phyloP scores from a whole-genome alignment of 768 basidiomycete species.

The Leccinum uliginosum region DNA sequence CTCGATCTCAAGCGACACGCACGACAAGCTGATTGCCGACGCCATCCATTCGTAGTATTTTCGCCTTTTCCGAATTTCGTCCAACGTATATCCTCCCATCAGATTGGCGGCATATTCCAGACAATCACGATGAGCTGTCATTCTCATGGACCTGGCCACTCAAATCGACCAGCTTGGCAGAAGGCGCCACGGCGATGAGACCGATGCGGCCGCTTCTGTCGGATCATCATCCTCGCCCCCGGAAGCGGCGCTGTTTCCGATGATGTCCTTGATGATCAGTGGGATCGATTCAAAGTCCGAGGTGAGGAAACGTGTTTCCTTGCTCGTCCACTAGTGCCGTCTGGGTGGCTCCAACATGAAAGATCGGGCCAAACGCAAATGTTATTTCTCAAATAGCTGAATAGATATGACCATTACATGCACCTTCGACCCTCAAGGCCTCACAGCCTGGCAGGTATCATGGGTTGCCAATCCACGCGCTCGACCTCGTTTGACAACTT shows the following conservation, averaged over 20 bases:
- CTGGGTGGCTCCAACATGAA: too few species aligned
- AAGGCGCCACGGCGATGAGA: slow-evolving; percentile 13
- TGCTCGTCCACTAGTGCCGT: slow-evolving; percentile 17
- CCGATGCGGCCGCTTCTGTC: slow-evolving; percentile 6
- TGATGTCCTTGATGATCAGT: slow-evolving; percentile 19
- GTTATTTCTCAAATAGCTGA: not conserved
- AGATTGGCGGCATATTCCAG: not conserved
- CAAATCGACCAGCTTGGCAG: slow-evolving; percentile 15
- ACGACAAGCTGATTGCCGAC: too few species aligned
- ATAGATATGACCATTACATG: not conserved
- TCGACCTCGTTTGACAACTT: slow-evolving; percentile 41
- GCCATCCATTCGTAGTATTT: too few species aligned
- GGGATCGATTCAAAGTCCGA: slow-evolving; percentile 10
- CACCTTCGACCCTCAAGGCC: slow-evolving; percentile 16
- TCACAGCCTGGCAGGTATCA: slow-evolving; percentile 20
- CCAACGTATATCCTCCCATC: too few species aligned
- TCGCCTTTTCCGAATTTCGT: too few species aligned
- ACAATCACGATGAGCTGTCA: not conserved
- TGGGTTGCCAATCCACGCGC: slow-evolving; percentile 64
- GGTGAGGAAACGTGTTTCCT: slow-evolving; percentile 20
- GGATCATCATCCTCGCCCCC: not conserved
- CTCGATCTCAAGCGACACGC: too few species aligned
- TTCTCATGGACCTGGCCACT: not conserved
- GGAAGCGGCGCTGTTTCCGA: slow-evolving; percentile 9
- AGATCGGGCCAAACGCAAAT: too few species aligned